phyloP scores from a whole-genome alignment of 495 filamentous ascomycete genomes.

The Trichoderma gamsii region DNA sequence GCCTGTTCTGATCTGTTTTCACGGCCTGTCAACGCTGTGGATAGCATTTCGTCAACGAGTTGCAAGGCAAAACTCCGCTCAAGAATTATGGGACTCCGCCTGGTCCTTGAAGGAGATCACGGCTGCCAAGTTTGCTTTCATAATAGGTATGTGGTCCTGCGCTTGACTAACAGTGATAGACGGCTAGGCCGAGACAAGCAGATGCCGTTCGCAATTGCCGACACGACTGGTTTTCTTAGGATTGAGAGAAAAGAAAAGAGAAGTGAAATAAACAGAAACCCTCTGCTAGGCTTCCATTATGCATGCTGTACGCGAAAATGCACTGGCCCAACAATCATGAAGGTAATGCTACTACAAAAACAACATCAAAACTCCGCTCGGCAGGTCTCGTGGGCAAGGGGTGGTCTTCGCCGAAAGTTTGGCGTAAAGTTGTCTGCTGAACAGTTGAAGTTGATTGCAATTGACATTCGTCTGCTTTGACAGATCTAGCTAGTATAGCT shows the following conservation, averaged over 20 bases:
- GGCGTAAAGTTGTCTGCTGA: neutral
- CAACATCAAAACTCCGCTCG: neutral
- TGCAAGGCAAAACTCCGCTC: constrained; percentile 1
- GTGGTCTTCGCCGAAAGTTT: neutral
- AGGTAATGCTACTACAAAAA: neutral
- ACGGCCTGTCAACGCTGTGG: neutral
- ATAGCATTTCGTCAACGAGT: neutral
- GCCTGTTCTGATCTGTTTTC: neutral
- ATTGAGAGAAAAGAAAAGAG: too few species aligned
- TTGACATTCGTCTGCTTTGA: neutral
- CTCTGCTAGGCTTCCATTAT: neutral
- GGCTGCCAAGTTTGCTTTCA: neutral
- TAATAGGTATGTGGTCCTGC: neutral
- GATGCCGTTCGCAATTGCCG: neutral
- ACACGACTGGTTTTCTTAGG: neutral
- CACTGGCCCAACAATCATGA: neutral
- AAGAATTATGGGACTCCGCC: neutral
- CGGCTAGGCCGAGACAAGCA: neutral
- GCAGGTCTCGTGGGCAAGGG: neutral
- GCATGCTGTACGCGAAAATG: neutral
- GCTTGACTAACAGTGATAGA: too few species aligned
- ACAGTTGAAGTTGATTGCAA: neutral
- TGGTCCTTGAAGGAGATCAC: constrained; percentile 12
- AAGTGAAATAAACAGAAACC: neutral
- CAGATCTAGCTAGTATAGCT: constrained; percentile 13